A percentile compares a stretch with the other conserved stretches of the same genome.
These are phyloP conservation scores for Sordariomycetes sp. DNA, from an alignment of 2,329 filamentous ascomycete genomes.

Conservation along the genomic window DNA sequence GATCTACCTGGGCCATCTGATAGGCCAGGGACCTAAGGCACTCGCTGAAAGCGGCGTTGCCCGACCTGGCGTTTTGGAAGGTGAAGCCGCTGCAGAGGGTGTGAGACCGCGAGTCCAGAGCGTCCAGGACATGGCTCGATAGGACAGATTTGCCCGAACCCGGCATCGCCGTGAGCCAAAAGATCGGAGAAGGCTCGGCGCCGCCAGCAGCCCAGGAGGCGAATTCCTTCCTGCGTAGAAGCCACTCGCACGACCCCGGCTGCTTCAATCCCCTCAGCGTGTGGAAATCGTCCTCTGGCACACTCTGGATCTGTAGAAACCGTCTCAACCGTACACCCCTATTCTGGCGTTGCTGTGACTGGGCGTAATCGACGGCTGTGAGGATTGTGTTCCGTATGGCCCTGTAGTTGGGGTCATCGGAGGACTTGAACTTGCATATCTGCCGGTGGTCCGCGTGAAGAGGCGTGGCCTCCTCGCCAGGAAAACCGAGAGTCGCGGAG, in stretches of 20 bases:
- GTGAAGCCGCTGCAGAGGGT: neutral
- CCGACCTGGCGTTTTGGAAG: neutral
- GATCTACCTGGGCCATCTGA: neutral
- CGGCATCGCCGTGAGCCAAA: neutral
- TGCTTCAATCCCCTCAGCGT: neutral
- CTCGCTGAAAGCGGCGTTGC: neutral
- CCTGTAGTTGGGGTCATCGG: neutral
- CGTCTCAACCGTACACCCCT: neutral
- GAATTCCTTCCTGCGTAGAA: conserved; percentile 20
- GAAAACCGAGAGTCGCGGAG: neutral
- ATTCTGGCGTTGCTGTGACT: neutral
- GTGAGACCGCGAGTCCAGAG: neutral
- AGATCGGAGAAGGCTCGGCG: conserved; percentile 10
- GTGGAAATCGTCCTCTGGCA: neutral
- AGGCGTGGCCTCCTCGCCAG: neutral
- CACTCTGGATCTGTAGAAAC: neutral
- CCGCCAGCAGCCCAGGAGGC: conserved; percentile 24
- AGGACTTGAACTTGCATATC: neutral
- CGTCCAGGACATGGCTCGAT: neutral
- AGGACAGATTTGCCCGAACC: neutral
- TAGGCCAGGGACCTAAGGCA: neutral
- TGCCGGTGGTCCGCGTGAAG: neutral
- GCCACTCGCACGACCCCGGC: neutral
- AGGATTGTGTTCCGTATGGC: neutral
- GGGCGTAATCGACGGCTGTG: neutral